Percentiles rank a stretch among this genome's conserved stretches.
These are phyloP conservation scores for Meyerozyma sp. DNA, from an alignment of 1,139 yeast species.

Conservation along the genomic window DNA sequence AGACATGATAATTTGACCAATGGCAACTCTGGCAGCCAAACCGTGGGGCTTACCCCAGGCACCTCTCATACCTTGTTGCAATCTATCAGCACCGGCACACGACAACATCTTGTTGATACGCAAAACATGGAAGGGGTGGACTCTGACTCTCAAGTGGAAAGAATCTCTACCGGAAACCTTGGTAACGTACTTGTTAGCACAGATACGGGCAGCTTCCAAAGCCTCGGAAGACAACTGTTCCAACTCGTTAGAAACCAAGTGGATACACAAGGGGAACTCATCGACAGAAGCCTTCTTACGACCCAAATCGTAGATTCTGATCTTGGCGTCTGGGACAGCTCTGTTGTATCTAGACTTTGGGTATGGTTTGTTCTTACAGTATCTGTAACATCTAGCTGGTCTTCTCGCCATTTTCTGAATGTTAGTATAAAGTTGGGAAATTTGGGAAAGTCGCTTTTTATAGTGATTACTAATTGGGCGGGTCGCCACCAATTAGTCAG, in stretches of 20 bases:
- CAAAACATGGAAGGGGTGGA: conserved; percentile 99
- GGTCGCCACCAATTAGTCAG: neutral
- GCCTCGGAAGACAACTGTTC: conserved; percentile 99
- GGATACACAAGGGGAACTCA: conserved; percentile 99
- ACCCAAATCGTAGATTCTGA: conserved; percentile 98
- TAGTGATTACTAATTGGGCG: conserved; percentile 4
- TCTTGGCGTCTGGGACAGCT: conserved; percentile 99
- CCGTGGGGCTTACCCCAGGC: conserved; percentile 99
- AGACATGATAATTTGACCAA: conserved; percentile 97
- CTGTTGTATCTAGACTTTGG: conserved; percentile 99
- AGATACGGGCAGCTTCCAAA: conserved; percentile 99
- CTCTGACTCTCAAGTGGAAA: conserved; percentile 99
- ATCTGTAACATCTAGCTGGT: conserved; percentile 99
- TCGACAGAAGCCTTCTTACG: conserved; percentile 99
- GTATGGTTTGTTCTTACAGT: conserved; percentile 99
- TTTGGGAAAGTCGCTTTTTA: conserved; percentile 2
- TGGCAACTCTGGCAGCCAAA: conserved; percentile 98
- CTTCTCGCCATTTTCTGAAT: conserved; percentile 94
- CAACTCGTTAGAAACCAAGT: conserved; percentile 97
- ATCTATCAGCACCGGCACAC: conserved; percentile 99
- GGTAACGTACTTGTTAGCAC: conserved; percentile 99
- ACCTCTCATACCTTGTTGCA: conserved; percentile 99
- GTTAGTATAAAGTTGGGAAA: conserved; percentile 24
- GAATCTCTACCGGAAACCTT: conserved; percentile 97
- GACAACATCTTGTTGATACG: conserved; percentile 99